Percentiles rank a stretch among this genome's conserved stretches.
Conservation (phyloP, 495 filamentous ascomycete species). For the Rusavskia elegans region DNA sequence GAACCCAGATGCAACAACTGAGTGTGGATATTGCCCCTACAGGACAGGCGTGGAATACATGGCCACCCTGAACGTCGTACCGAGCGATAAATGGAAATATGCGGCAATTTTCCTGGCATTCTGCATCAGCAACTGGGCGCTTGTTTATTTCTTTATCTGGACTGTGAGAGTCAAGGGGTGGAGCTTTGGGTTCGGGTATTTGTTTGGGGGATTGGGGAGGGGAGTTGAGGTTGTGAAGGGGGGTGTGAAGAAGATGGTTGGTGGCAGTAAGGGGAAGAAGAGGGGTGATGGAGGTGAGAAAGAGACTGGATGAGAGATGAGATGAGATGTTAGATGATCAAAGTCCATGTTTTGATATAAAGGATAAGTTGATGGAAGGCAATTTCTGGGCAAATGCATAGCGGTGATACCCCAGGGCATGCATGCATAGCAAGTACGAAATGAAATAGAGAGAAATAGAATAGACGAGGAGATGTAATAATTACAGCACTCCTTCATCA, state of each 20-base stretch:
- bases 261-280: not conserved
- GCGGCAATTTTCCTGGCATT: slow-evolving; percentile 64
- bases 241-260: not conserved
- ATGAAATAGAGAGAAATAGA: too few species aligned
- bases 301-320: not conserved
- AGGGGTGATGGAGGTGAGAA: not conserved
- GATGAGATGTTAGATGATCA: not conserved
- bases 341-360: not conserved
- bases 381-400: too few species aligned
- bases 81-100: slow-evolving; percentile 57
- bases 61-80: slow-evolving; percentile 59
- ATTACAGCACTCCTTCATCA: too few species aligned
- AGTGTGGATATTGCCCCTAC: slow-evolving; percentile 69
- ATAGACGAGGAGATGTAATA: too few species aligned
- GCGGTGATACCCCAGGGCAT: too few species aligned
- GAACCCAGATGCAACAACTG: slow-evolving; percentile 33
- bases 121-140: slow-evolving; percentile 24
- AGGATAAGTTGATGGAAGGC: too few species aligned
- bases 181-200: slow-evolving; percentile 42
- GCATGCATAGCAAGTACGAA: too few species aligned
- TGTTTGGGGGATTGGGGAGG: slow-evolving; percentile 19
- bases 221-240: slow-evolving; percentile 2
- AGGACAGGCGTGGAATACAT: slow-evolving; percentile 47
- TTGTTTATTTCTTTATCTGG: slow-evolving; percentile 88
- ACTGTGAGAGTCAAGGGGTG: slow-evolving; percentile 72